Conservation (phyloP, 2,329 filamentous ascomycete genomes). For the Cercospora zeina region DNA sequence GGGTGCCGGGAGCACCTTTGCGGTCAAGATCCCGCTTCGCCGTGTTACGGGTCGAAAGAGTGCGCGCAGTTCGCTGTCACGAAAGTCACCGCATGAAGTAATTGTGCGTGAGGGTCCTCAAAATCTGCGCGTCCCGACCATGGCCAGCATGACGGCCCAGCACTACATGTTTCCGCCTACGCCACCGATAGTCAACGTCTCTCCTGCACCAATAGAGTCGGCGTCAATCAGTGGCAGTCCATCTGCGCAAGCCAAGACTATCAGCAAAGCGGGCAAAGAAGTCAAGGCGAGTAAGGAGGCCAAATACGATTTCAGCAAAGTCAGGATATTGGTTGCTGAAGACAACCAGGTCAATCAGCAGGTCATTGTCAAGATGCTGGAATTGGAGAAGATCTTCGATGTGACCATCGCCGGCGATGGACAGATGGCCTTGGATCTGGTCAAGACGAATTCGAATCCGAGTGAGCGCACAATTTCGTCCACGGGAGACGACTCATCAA, state of each 20-base stretch:
- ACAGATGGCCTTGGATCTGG: constrained; percentile 79
- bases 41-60: constrained; percentile 46
- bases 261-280: constrained; percentile 52
- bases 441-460: constrained; percentile 54
- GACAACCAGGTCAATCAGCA: constrained; percentile 67
- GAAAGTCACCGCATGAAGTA: background rate
- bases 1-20: constrained; percentile 77
- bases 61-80: background rate
- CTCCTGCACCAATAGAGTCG: background rate
- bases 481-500: constrained; percentile 1
- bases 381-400: constrained; percentile 76
- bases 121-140: constrained; percentile 3
- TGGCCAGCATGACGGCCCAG: constrained; percentile 12
- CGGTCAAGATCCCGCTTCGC: constrained; percentile 75
- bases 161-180: background rate
- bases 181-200: background rate
- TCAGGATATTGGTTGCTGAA: constrained; percentile 84
- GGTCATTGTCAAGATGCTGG: constrained; percentile 63
- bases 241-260: constrained; percentile 42
- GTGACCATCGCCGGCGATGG: constrained; percentile 69
- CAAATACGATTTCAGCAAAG: constrained; percentile 60
- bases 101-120: background rate
- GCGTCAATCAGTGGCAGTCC: constrained; percentile 19
- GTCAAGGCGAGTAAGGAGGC: constrained; percentile 52
- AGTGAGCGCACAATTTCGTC: background rate